These are phyloP conservation scores for Skeletonema tropicum DNA, from an alignment of 108 stramenopile genomes.

Conservation along the genomic window DNA sequence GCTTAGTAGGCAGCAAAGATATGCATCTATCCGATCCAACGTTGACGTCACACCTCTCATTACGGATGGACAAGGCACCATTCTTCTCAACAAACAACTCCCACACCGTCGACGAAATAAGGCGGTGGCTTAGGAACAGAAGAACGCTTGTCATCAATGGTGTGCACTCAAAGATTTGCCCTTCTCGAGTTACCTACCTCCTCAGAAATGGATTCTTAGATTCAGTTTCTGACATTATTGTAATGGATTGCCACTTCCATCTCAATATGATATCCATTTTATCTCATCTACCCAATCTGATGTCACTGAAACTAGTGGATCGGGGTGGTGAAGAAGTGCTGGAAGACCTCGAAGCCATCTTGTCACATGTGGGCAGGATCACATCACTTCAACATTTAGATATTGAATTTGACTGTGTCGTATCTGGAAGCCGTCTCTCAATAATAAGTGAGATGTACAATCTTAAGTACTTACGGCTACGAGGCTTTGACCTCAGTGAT, in stretches of 20 bases:
- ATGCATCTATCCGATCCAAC: slow-evolving; percentile 19
- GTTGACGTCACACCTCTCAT: slow-evolving; percentile 27
- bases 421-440: slow-evolving; percentile 37
- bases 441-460: slow-evolving; percentile 13
- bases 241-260: slow-evolving; percentile 40
- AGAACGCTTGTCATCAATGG: slow-evolving; percentile 31
- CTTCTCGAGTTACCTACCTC: slow-evolving; percentile 27
- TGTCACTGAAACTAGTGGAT: slow-evolving; percentile 22
- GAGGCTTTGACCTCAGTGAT: slow-evolving; percentile 45
- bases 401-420: slow-evolving; percentile 31
- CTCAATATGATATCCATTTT: slow-evolving; percentile 13
- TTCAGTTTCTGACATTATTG: slow-evolving; percentile 29
- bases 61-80: slow-evolving; percentile 34
- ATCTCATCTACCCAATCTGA: slow-evolving; percentile 17
- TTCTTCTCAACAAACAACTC: slow-evolving; percentile 21
- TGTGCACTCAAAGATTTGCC: slow-evolving; percentile 11
- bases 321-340: slow-evolving; percentile 13
- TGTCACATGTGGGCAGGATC: slow-evolving; percentile 18
- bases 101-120: slow-evolving; percentile 10
- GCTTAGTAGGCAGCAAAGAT: slow-evolving; percentile 33
- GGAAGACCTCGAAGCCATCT: slow-evolving; percentile 27
- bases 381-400: slow-evolving; percentile 30
- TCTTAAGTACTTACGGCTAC: slow-evolving; percentile 30
- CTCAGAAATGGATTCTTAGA: slow-evolving; percentile 27
- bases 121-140: slow-evolving; percentile 35